Percentiles rank a stretch among this genome's conserved stretches.
These are phyloP conservation scores for Euryodendron excelsum DNA, from an alignment of 148 eudicot species.

Conservation along the genomic window DNA sequence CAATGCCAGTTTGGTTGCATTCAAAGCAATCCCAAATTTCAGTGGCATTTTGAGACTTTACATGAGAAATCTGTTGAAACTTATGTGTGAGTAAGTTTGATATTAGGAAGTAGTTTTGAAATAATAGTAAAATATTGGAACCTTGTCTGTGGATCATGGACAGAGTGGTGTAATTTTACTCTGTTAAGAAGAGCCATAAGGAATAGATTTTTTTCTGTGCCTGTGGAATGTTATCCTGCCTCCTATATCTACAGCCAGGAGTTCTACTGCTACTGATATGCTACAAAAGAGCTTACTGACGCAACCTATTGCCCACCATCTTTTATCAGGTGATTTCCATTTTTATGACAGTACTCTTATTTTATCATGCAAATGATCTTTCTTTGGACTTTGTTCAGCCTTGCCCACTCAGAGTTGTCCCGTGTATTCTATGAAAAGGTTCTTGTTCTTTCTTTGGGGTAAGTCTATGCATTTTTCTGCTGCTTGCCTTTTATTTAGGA, in stretches of 20 bases:
- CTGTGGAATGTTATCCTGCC: background rate
- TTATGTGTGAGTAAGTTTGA: background rate
- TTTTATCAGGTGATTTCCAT: background rate
- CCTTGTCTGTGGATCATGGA: too few relatives aligned
- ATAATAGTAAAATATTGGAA: background rate
- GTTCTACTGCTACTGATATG: background rate
- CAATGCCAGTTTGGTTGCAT: background rate
- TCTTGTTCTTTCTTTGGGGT: conserved; percentile 92
- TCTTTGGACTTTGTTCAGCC: conserved; percentile 38
- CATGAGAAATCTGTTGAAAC: background rate
- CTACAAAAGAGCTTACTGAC: background rate
- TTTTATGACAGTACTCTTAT: background rate
- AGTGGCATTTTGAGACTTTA: background rate
- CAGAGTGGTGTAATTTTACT: background rate
- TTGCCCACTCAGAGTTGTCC: conserved; percentile 87
- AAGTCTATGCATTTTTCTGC: conserved; percentile 19
- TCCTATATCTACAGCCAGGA: background rate
- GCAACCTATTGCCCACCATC: background rate
- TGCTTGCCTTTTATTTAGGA: background rate
- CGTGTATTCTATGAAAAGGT: conserved; percentile 88
- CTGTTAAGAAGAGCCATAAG: background rate
- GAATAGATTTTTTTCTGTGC: background rate
- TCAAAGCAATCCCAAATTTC: background rate
- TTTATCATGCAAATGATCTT: background rate
- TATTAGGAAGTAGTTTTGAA: background rate